Percentiles rank a stretch among this genome's conserved stretches.
Evolutionary conservation across 2,329 filamentous ascomycete genomes (phyloP).

Genomic region (Fusarium sp.): DNA sequence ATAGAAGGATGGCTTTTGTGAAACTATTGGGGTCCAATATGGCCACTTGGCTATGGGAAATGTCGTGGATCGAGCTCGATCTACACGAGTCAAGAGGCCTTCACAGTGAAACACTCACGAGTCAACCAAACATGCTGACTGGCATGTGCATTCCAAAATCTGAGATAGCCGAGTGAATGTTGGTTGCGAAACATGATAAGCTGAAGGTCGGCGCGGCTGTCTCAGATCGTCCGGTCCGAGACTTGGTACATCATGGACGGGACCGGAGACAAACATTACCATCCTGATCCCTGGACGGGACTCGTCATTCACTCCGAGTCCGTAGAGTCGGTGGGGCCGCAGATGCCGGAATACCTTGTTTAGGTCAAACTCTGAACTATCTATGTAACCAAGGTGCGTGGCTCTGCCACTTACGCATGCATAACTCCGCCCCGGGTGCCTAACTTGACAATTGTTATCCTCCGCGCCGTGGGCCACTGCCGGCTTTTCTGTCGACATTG

Average conservation of each 20-base stretch:
- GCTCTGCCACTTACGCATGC: background rate
- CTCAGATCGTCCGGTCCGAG: background rate
- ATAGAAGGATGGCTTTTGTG: background rate
- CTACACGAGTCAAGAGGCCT: background rate
- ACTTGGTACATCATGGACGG: background rate
- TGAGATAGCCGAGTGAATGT: background rate
- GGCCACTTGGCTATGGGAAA: background rate
- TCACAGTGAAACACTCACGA: background rate
- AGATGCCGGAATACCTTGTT: background rate
- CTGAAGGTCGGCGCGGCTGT: background rate
- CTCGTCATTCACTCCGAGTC: background rate
- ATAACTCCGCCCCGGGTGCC: background rate
- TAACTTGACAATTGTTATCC: background rate
- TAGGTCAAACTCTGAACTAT: background rate
- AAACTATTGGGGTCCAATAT: background rate
- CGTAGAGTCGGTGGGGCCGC: background rate
- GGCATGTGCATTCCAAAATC: background rate
- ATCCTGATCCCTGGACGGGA: background rate
- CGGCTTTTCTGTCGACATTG: background rate
- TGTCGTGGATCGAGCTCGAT: background rate
- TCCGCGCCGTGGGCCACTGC: background rate
- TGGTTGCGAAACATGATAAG: background rate
- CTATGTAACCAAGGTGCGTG: background rate
- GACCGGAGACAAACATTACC: background rate
- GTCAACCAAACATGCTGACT: background rate